Conservation (phyloP, 1,284 basidiomycete species). For the Cutaneotrichosporon cyanovorans region DNA sequence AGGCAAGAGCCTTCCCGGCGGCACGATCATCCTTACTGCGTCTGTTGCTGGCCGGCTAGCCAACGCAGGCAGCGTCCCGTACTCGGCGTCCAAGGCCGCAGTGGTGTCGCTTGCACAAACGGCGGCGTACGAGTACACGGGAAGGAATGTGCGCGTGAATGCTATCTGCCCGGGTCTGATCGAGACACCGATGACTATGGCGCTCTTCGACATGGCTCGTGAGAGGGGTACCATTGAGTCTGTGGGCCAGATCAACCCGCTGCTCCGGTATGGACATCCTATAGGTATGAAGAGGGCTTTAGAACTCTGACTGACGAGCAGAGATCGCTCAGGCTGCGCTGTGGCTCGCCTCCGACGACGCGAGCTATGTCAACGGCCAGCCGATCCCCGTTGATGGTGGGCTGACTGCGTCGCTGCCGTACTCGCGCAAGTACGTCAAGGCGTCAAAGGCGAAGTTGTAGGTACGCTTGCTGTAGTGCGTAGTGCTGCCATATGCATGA, state of each 20-base stretch:
- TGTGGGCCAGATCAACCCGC: conserved; percentile 79
- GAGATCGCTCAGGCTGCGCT: conserved; percentile 74
- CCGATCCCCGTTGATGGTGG: conserved; percentile 82
- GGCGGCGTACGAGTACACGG: conserved; percentile 67
- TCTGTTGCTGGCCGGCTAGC: conserved; percentile 80
- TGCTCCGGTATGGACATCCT: conserved; percentile 65
- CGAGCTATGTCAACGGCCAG: conserved; percentile 88
- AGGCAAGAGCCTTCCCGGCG: conserved; percentile 62
- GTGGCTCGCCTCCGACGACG: conserved; percentile 83
- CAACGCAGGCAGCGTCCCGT: conserved; percentile 77
- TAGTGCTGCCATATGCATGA: too few species aligned
- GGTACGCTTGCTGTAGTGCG: too few species aligned
- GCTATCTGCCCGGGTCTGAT: conserved; percentile 88
- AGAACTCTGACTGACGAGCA: conserved; percentile 47
- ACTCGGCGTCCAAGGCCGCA: conserved; percentile 83
- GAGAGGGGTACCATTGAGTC: conserved; percentile 51
- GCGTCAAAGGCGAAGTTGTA: conserved; percentile 47
- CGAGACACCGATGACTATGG: conserved; percentile 69
- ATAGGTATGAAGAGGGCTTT: conserved; percentile 19
- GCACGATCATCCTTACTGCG: conserved; percentile 84
- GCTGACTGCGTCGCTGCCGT: conserved; percentile 63
- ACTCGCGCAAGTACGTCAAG: conserved; percentile 41
- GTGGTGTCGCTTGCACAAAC: conserved; percentile 83
- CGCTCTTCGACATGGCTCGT: conserved; percentile 69
- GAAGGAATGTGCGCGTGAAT: conserved; percentile 78